Conservation (phyloP, 495 filamentous ascomycete species). For the Aspergillus funiculosus region DNA sequence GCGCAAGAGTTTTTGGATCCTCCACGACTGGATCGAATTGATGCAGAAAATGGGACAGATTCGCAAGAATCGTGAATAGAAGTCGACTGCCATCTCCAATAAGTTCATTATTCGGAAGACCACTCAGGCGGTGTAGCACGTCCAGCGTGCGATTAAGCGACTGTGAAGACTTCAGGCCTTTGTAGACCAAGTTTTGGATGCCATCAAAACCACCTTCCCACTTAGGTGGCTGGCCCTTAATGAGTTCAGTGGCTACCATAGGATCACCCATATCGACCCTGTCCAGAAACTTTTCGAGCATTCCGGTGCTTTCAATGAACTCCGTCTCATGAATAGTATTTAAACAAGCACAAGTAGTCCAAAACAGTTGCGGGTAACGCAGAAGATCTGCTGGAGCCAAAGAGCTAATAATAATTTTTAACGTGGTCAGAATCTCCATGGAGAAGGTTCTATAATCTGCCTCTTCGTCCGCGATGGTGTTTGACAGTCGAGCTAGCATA, state of each 20-base stretch:
- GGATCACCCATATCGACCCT: constrained; percentile 76
- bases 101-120: constrained; percentile 71
- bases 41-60: constrained; percentile 81
- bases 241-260: constrained; percentile 58
- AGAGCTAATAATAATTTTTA: constrained; percentile 82
- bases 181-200: constrained; percentile 77
- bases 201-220: constrained; percentile 92
- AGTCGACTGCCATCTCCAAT: constrained; percentile 76
- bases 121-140: constrained; percentile 69
- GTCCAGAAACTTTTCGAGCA: constrained; percentile 81
- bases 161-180: constrained; percentile 81
- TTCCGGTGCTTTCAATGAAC: constrained; percentile 82
- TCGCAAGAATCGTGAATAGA: constrained; percentile 78
- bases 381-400: constrained; percentile 73
- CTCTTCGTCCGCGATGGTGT: constrained; percentile 91
- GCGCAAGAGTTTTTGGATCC: constrained; percentile 49
- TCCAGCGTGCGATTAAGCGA: constrained; percentile 72
- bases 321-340: constrained; percentile 94
- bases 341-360: constrained; percentile 92
- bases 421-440: constrained; percentile 91
- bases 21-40: constrained; percentile 62
- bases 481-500: constrained; percentile 89
- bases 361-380: constrained; percentile 89
- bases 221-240: constrained; percentile 70
- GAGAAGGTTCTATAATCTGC: constrained; percentile 91